phyloP scores from a whole-genome alignment of 495 filamentous ascomycete species.

The Penicillium paradoxum region DNA sequence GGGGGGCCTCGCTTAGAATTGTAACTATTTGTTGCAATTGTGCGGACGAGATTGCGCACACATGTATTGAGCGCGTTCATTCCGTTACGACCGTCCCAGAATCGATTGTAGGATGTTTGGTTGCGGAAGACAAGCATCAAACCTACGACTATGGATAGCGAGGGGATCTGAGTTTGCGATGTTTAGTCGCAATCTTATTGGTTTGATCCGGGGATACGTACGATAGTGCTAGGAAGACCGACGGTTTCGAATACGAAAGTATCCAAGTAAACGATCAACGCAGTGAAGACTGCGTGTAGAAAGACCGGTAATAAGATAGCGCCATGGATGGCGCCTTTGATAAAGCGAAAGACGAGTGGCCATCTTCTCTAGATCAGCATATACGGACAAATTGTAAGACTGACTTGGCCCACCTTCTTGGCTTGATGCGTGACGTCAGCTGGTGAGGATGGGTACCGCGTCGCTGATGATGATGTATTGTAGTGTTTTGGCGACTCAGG shows the following conservation, averaged over 20 bases:
- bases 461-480: constrained; percentile 29
- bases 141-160: constrained; percentile 74
- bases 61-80: constrained; percentile 54
- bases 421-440: constrained; percentile 51
- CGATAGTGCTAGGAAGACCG: constrained; percentile 60
- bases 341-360: constrained; percentile 69
- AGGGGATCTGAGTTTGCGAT: constrained; percentile 51
- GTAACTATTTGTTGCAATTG: constrained; percentile 47
- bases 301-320: constrained; percentile 60
- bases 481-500: constrained; percentile 34
- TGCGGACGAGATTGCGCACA: constrained; percentile 59
- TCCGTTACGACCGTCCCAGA: constrained; percentile 64
- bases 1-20: constrained; percentile 20
- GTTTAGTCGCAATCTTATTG: not conserved
- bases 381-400: not conserved
- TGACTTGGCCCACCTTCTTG: constrained; percentile 39
- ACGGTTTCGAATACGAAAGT: constrained; percentile 49
- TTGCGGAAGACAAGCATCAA: constrained; percentile 80
- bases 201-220: constrained; percentile 23
- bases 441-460: constrained; percentile 36
- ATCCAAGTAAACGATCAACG: constrained; percentile 60
- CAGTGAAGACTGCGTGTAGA: constrained; percentile 60
- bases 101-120: constrained; percentile 64
- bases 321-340: constrained; percentile 69
- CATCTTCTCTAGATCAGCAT: constrained; percentile 41